phyloP scores from a whole-genome alignment of 225 moss, liverwort and hornwort species.

The Lunularia cruciata region DNA sequence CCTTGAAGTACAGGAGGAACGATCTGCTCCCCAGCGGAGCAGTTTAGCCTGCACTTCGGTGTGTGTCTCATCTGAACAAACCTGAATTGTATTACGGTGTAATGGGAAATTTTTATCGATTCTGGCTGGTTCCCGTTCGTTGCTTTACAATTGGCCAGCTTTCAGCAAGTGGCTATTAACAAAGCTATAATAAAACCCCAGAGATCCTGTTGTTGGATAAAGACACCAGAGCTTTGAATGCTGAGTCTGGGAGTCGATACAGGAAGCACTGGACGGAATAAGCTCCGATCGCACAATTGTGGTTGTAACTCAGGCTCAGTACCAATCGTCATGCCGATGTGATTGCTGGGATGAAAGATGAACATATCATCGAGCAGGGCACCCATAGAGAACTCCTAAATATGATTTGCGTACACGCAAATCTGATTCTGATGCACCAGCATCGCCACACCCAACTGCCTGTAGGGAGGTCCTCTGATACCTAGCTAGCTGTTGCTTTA shows the following conservation, averaged over 20 bases:
- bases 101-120: too few species aligned
- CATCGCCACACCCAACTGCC: too few species aligned
- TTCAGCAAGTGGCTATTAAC: constrained; percentile 48
- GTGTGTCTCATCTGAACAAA: too few species aligned
- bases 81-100: too few species aligned
- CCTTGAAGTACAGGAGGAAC: too few species aligned
- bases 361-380: constrained; percentile 45
- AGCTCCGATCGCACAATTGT: constrained; percentile 42
- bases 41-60: too few species aligned
- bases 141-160: too few species aligned
- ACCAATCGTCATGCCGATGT: constrained; percentile 43
- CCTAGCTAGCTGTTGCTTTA: too few species aligned
- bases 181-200: constrained; percentile 45
- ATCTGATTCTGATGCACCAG: neutral
- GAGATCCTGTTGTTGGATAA: constrained; percentile 45
- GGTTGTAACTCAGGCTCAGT: constrained; percentile 37
- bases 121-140: too few species aligned
- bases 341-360: constrained; percentile 47
- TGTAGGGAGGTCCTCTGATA: too few species aligned
- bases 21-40: too few species aligned
- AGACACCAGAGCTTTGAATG: constrained; percentile 48
- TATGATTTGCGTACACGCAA: neutral
- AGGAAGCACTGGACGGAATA: constrained; percentile 47
- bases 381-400: too few species aligned
- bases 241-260: constrained; percentile 43